These are phyloP conservation scores for Anthoceros angustus DNA, from an alignment of 225 moss, liverwort and hornwort species.

Conservation along the genomic window DNA sequence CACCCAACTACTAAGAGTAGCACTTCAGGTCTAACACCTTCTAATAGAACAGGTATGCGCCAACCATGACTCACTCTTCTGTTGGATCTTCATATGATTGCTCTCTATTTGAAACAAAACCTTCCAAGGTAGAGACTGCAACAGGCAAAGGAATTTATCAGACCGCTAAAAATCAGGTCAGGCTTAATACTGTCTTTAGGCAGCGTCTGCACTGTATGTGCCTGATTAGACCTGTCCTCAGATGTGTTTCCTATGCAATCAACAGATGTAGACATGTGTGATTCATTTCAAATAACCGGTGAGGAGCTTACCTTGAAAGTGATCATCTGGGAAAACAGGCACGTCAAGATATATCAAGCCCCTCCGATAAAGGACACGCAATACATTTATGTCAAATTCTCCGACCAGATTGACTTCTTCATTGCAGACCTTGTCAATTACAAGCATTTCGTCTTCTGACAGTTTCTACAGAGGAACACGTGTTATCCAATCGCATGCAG, in stretches of 20 bases:
- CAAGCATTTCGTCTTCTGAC: slow-evolving; percentile 79
- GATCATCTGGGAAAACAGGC: slow-evolving; percentile 94
- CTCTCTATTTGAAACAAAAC: slow-evolving; percentile 93
- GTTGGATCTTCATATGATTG: slow-evolving; percentile 96
- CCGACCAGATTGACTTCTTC: slow-evolving; percentile 80
- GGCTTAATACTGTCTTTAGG: neutral
- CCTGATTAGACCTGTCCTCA: no score
- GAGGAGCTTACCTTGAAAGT: slow-evolving; percentile 69
- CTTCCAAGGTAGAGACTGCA: slow-evolving; percentile 94
- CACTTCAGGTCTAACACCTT: no score
- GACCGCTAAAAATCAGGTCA: neutral
- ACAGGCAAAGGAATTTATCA: slow-evolving; percentile 9
- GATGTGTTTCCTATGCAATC: neutral
- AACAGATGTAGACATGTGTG: neutral
- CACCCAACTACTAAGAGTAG: neutral
- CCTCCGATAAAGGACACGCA: slow-evolving; percentile 74
- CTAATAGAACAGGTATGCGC: no score
- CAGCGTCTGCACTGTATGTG: neutral
- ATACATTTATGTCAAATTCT: slow-evolving; percentile 73
- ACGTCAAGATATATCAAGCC: slow-evolving; percentile 85
- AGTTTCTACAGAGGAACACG: slow-evolving; percentile 38
- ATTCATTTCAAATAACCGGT: neutral
- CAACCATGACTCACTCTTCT: slow-evolving; percentile 57
- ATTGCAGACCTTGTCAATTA: slow-evolving; percentile 82
- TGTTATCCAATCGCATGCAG: neutral